Percentiles rank a stretch among this genome's conserved stretches.
Evolutionary conservation across 371 early-diverging fungal species (phyloP).

Genomic region (Saksenaea oblongispora): DNA sequence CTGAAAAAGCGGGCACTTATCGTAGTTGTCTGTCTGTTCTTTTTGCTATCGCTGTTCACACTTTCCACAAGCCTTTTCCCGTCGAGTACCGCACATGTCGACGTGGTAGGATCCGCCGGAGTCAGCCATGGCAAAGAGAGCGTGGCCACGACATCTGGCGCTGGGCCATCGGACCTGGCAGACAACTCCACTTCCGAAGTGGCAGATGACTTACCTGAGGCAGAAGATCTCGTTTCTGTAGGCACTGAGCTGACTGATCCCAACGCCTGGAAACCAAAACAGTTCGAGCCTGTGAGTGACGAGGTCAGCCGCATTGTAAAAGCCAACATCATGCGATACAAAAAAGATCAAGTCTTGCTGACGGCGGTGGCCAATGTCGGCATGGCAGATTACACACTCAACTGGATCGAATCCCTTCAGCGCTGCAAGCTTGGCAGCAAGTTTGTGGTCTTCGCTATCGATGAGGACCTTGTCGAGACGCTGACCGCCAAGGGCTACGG

Average conservation of each 20-base stretch:
- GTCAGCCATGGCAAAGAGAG: neutral
- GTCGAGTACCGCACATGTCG: neutral
- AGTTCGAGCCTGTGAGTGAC: slow-evolving; percentile 13
- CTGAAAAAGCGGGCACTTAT: slow-evolving; percentile 13
- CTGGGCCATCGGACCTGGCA: neutral
- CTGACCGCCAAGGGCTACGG: slow-evolving; percentile 25
- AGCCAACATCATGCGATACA: slow-evolving; percentile 8
- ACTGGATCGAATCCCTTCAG: slow-evolving; percentile 43
- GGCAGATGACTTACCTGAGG: neutral
- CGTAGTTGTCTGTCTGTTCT: slow-evolving; percentile 7
- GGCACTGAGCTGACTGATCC: slow-evolving; percentile 8
- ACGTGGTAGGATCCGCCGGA: neutral
- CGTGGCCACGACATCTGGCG: neutral
- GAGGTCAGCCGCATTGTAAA: slow-evolving; percentile 10
- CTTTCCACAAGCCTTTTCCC: slow-evolving; percentile 15
- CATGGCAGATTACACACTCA: slow-evolving; percentile 38
- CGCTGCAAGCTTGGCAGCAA: slow-evolving; percentile 19
- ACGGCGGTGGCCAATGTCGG: slow-evolving; percentile 39
- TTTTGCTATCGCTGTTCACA: slow-evolving; percentile 13
- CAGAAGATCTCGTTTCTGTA: slow-evolving; percentile 14
- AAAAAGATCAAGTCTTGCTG: slow-evolving; percentile 15
- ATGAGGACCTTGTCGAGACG: slow-evolving; percentile 26
- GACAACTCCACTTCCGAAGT: neutral
- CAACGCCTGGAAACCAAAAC: slow-evolving; percentile 16
- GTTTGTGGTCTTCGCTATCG: slow-evolving; percentile 40